These are phyloP conservation scores for Triticum dicoccoides DNA, from an alignment of 176 grass and related monocot genomes.

Conservation along the genomic window DNA sequence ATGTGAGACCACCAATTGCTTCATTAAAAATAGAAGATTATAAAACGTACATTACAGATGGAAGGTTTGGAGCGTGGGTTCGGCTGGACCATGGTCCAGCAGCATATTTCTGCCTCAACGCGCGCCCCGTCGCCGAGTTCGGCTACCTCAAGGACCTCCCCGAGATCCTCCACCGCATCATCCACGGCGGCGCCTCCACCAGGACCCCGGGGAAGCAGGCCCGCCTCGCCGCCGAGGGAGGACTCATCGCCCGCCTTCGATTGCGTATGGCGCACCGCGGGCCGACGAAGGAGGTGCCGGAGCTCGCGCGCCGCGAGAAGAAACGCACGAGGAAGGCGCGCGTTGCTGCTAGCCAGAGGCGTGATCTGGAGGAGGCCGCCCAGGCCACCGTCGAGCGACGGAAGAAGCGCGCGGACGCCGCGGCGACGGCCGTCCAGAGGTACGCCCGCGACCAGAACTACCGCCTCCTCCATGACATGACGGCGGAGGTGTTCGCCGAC, in stretches of 20 bases:
- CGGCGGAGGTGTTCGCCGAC: constrained; percentile 45
- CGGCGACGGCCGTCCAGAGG: constrained; percentile 36
- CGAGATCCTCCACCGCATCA: constrained; percentile 67
- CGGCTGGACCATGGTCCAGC: too few relatives aligned
- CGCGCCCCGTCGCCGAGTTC: neutral
- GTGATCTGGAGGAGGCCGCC: neutral
- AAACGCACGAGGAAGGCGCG: constrained; percentile 29
- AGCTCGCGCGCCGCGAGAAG: neutral
- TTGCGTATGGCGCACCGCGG: neutral
- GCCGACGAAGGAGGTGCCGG: neutral
- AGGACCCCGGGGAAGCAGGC: too few relatives aligned
- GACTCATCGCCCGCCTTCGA: neutral
- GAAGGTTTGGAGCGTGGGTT: too few relatives aligned
- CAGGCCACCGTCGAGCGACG: constrained; percentile 31
- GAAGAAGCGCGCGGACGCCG: constrained; percentile 32
- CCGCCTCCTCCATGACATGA: constrained; percentile 56
- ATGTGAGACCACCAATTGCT: too few relatives aligned
- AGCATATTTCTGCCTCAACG: too few relatives aligned
- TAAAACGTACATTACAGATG: too few relatives aligned
- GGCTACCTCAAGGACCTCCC: constrained; percentile 55
- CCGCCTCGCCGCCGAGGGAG: too few relatives aligned
- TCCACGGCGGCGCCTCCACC: constrained; percentile 26
- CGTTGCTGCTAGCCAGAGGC: constrained; percentile 38
- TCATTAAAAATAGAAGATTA: too few relatives aligned
- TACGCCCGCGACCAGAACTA: constrained; percentile 49